A percentile compares a stretch with the other conserved stretches of the same genome.
phyloP scores from a whole-genome alignment of 2,329 filamentous ascomycete genomes.

The Dothideomycetes sp. region DNA sequence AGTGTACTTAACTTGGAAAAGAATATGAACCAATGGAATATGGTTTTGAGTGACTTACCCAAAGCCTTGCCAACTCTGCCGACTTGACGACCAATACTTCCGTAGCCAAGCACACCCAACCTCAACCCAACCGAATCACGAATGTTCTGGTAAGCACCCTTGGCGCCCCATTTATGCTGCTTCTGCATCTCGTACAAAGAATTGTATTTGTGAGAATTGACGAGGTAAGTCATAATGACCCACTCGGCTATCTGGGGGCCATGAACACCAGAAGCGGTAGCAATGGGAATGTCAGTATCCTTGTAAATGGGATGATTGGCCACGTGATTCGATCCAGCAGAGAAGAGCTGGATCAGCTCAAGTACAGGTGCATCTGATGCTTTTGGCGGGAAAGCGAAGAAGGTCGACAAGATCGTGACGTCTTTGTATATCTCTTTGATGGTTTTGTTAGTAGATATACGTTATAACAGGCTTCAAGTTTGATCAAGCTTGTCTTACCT shows the following conservation, averaged over 20 bases:
- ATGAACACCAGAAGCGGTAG: constrained; percentile 48
- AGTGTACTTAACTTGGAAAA: constrained; percentile 32
- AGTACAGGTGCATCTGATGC: constrained; percentile 30
- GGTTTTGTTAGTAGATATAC: too few relatives aligned
- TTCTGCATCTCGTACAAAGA: constrained; percentile 50
- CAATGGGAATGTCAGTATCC: constrained; percentile 43
- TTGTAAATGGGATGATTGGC: constrained; percentile 45
- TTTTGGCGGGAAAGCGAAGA: constrained; percentile 35
- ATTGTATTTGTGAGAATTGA: constrained; percentile 47
- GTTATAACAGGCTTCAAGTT: too few relatives aligned
- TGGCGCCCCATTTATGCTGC: constrained; percentile 42
- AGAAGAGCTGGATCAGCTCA: constrained; percentile 47
- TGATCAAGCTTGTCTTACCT: too few relatives aligned
- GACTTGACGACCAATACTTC: constrained; percentile 52
- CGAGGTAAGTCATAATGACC: constrained; percentile 53
- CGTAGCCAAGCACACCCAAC: constrained; percentile 54
- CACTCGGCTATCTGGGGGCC: constrained; percentile 59
- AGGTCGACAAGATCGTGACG: constrained; percentile 40
- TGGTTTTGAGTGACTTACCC: constrained; percentile 33
- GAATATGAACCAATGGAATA: too few relatives aligned
- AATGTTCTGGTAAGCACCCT: constrained; percentile 26
- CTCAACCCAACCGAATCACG: constrained; percentile 49
- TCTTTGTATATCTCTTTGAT: constrained; percentile 32
- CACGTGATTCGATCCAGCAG: constrained; percentile 49
- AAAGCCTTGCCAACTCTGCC: constrained; percentile 27